Evolutionary conservation across 1,284 basidiomycete genomes (phyloP).

Genomic region (Pseudozyma flocculosa): DNA sequence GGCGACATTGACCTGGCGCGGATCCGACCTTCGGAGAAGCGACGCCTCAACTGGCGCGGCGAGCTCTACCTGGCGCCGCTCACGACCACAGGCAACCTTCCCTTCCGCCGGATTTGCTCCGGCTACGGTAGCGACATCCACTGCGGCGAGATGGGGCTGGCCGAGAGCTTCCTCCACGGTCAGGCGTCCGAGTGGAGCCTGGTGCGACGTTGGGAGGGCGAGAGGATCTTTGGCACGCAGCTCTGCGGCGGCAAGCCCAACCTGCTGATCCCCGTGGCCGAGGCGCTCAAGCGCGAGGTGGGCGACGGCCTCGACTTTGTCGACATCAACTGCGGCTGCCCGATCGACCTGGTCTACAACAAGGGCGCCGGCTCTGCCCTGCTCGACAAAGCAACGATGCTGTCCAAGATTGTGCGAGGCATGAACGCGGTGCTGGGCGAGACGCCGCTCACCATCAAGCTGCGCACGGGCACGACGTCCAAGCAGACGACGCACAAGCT

Average conservation of each 20-base stretch:
- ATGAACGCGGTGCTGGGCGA: constrained; percentile 91
- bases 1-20: constrained; percentile 62
- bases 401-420: constrained; percentile 83
- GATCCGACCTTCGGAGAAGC: constrained; percentile 77
- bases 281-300: constrained; percentile 72
- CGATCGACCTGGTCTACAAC: constrained; percentile 93
- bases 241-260: constrained; percentile 62
- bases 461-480: constrained; percentile 72
- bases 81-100: constrained; percentile 93
- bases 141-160: constrained; percentile 77
- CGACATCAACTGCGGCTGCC: constrained; percentile 94
- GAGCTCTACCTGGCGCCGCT: constrained; percentile 91
- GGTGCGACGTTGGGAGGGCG: constrained; percentile 69
- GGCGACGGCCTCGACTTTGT: constrained; percentile 76
- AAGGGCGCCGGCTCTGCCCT: constrained; percentile 87
- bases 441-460: constrained; percentile 91
- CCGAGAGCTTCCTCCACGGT: constrained; percentile 47
- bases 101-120: constrained; percentile 86
- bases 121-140: constrained; percentile 89
- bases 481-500: constrained; percentile 74
- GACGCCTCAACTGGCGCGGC: constrained; percentile 75
- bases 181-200: constrained; percentile 53
- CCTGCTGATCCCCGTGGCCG: constrained; percentile 77
- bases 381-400: constrained; percentile 76
- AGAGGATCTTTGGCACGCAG: constrained; percentile 87